Base-by-base conservation (phyloP, 768 basidiomycete genomes). In the Scleroderma citrinum region DNA sequence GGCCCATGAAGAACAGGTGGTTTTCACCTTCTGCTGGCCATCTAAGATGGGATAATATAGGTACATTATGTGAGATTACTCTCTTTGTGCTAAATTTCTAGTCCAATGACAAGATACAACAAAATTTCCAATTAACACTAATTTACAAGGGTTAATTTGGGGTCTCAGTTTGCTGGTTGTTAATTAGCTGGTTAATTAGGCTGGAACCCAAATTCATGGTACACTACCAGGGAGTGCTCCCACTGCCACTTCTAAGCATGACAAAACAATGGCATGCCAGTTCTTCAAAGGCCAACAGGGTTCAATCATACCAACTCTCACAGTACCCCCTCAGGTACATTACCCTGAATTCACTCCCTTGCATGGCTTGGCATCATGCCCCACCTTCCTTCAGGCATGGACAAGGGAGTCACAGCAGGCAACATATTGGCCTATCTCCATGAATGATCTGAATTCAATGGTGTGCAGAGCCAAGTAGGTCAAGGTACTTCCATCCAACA, bases 251-350 rank as follows among this genome's bases (percentile, higher is more conserved):
- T 78, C 71, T 51, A 79, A 82, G 56, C 84, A 81, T 44, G 89
- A 92, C 65, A 64, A 82, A 41, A 77, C 80, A 13, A 76, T 88
- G 54, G 89, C 88, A 23, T 81, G 84, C 39, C 87, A 87, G 55
- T 92, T 92, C 64, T 92, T 92, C 59, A 77, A 83, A 51, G 62
- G 69, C 2, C 69, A 73, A 19, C 63, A 59, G 20, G 57, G 66
- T 17, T 59, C 65, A 1, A 56, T 64, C 24, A 61, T 56, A 10
- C 70, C 70, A 13, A 64, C 68, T 31, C 70, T 72, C 51, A 56
- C 65, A 26, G 53, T 69, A 31, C 64, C 65, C 2, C 62, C 68
- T 35, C 62, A 66, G 20, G 21, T 60, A 0, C 52, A 67, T 20
- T 69, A 65, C 21, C 60, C 57, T 1, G 70, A 73, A 34, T 55